Base-by-base conservation (phyloP, 331 rosid species). In the Quercus phellos region DNA sequence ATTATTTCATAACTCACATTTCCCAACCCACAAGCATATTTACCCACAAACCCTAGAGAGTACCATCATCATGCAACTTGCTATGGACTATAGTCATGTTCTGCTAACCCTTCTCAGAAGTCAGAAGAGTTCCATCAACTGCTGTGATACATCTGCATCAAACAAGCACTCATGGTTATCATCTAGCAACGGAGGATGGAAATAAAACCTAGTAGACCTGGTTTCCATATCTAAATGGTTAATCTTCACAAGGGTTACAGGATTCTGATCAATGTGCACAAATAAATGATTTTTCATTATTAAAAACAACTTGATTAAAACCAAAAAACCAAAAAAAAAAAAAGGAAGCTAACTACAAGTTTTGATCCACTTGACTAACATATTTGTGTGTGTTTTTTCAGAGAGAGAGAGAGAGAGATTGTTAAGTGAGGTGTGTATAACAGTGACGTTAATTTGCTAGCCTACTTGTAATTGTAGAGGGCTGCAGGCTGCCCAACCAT, bases 61-160 rank as follows among this genome's bases (percentile, higher is more conserved):
- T 32, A 32, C 11, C 71, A 34, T 66, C 3, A 9, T 18, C 17
- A 66, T 29, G 69, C 43, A 76, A 70, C 59, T 50, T 69, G 54
- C 78, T 34, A 53, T 19, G 24, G 42, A 51, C 78, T 34, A 58
- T 19, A 30, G 51, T 42, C 64, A n/a, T 35, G 77, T 19, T 63
- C 77, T 63, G 12, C 63, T 34, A 68, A 64, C 68, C 72, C 72
- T 34, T 55, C 75, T 81, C 60, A 93, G 89, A 95, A 91, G 56
- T 81, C 60, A 93, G 89, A 95, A 91, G 60, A 95, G 99, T 92
- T 95, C 99, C 99, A 90, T 90, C 85, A 95, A 85, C 75, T 95
- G 99, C 89, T 86, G 96, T 8, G 96, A 82, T 55, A 95, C 97
- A 81, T 90, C 99, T 95, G 97, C 96, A 87, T 79, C 81, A 76